Base-by-base conservation (phyloP, 805 yeast species). In the Isabelozyma pseudorhagii region DNA sequence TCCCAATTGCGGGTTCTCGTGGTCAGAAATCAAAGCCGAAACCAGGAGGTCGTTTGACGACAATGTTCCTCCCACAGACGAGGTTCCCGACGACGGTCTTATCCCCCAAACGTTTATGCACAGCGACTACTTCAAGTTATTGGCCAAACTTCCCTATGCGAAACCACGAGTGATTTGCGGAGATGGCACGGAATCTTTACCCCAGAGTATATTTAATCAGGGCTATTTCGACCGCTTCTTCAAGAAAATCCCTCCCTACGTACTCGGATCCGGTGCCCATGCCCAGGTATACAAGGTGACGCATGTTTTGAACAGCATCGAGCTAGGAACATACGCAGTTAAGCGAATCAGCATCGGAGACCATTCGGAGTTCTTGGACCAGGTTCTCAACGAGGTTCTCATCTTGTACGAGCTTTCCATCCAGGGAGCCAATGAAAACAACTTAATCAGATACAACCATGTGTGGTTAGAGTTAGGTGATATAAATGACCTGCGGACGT, bases 331-430 rank as follows among this genome's bases (percentile, higher is more conserved):
- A 0, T 91, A 87, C 74, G 97, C 97, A 0, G 73, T 91, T 49
- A 91, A 91, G 59, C 84, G 90, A 59, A 87, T 91, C 7, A 85
- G 93, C 7, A 85, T 91, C 42, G 97, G 97, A 0, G 81, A 87
- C 58, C 84, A 87, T 56, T 75, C 82, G 48, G 73, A 71, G n/a
- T 83, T 87, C 75, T 75, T 91, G 34, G 78, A 80, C 43, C 82
- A 82, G 52, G 91, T 88, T 5, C 70, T 91, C 45, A 78, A 82
- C 50, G 97, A 91, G 62, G 97, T 91, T 3, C 78, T 85, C 54
- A 79, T 92, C 46, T 67, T 91, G 38, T 85, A 78, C 57, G 77
- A 77, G 54, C 61, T 80, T 25, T 76, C 82, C 3, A 74, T 66
- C 55, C 50, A 67, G 48, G 69, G 74, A 38, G 65, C 77, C 72